Evolutionary conservation across 2,329 filamentous ascomycete species (phyloP).

Genomic region (Aspergillus aculeatus): DNA sequence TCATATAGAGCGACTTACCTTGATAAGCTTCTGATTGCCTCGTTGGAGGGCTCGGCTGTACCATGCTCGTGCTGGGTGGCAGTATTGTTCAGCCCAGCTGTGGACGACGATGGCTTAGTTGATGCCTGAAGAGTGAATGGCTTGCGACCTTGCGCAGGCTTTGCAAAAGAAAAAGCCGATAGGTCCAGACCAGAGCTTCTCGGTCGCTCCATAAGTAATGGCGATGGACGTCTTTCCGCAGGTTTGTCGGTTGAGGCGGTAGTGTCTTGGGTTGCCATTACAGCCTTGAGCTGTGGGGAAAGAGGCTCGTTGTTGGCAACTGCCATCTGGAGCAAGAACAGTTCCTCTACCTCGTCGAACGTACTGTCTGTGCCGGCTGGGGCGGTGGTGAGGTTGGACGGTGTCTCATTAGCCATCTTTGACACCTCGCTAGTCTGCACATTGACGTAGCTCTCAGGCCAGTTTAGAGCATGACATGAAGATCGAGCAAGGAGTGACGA

Average conservation of each 20-base stretch:
- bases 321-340: constrained; percentile 21
- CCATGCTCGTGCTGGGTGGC: neutral
- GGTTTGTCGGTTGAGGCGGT: neutral
- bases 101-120: constrained; percentile 9
- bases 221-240: constrained; percentile 9
- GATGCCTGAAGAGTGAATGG: constrained; percentile 23
- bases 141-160: constrained; percentile 26
- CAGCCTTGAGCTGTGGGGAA: constrained; percentile 16
- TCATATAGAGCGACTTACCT: neutral
- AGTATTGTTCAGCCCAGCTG: neutral
- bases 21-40: neutral
- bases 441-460: neutral
- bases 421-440: neutral
- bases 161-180: constrained; percentile 35
- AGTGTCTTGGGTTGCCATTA: constrained; percentile 15
- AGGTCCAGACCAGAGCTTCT: constrained; percentile 30
- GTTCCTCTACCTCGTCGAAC: constrained; percentile 20
- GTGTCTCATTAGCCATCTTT: neutral
- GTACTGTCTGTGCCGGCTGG: neutral
- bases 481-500: too few relatives aligned
- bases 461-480: neutral
- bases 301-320: constrained; percentile 14
- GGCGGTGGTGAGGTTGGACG: neutral
- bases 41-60: neutral
- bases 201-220: constrained; percentile 34